A percentile compares a stretch with the other conserved stretches of the same genome.
These are phyloP conservation scores for Aphanomyces astaci DNA, from an alignment of 352 stramenopile species.

Conservation along the genomic window DNA sequence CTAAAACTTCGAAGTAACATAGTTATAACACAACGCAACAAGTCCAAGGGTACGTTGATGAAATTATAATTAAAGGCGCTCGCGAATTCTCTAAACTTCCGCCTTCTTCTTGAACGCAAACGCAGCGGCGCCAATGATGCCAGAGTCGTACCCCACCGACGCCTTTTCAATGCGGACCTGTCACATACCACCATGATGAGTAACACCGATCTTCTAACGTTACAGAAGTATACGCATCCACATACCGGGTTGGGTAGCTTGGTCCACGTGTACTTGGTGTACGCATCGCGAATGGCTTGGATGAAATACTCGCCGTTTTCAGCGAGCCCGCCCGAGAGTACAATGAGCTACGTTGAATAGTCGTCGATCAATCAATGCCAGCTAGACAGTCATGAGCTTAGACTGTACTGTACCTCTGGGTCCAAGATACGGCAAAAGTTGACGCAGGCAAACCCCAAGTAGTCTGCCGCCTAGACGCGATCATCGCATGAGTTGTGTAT, in stretches of 20 bases:
- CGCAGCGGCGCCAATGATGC: constrained; percentile 68
- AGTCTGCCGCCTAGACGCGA: constrained; percentile 51
- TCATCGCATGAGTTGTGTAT: neutral
- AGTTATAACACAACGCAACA: neutral
- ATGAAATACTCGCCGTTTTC: constrained; percentile 64
- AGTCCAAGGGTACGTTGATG: no score
- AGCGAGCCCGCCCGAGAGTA: constrained; percentile 65
- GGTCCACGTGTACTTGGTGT: constrained; percentile 65
- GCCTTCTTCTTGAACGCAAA: constrained; percentile 8
- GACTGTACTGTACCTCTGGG: constrained; percentile 41
- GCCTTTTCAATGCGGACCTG: constrained; percentile 64
- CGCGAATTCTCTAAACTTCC: no score
- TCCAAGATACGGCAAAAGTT: constrained; percentile 69
- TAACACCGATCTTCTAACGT: no score
- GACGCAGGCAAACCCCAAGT: constrained; percentile 75
- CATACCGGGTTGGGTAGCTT: constrained; percentile 57
- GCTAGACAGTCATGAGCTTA: neutral
- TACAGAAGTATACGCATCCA: no score
- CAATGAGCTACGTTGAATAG: constrained; percentile 50
- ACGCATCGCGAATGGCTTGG: constrained; percentile 48
- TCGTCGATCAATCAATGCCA: no score
- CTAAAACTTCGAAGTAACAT: neutral
- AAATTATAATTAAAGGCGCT: no score
- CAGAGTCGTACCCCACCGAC: constrained; percentile 72
- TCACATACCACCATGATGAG: neutral